These are phyloP conservation scores for Thalassia testudinum DNA, from an alignment of 116 monocot species.

Conservation along the genomic window DNA sequence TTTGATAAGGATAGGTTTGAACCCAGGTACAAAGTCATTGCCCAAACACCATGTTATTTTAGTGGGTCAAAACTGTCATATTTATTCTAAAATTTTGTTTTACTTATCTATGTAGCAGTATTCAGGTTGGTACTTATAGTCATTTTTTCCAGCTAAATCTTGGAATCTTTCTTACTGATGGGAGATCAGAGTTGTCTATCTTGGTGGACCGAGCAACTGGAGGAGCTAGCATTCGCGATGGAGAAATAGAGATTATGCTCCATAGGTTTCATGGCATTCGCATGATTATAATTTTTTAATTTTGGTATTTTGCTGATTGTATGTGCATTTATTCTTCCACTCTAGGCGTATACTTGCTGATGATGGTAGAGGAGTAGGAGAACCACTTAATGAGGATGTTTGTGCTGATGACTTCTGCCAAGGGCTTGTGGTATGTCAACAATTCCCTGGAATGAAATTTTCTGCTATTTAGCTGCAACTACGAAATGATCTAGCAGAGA, in stretches of 20 bases:
- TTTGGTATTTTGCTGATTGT: background rate
- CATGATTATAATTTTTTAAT: constrained; percentile 1
- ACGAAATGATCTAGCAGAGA: no score
- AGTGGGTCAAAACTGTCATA: no score
- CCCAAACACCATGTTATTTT: no score
- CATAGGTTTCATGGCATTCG: constrained; percentile 36
- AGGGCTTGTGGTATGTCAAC: constrained; percentile 43
- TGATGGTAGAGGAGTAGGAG: constrained; percentile 41
- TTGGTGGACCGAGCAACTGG: constrained; percentile 76
- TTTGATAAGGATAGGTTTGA: no score
- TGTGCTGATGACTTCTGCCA: constrained; percentile 36
- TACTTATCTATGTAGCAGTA: no score
- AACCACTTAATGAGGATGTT: constrained; percentile 63
- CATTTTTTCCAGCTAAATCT: constrained; percentile 40
- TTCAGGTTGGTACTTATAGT: no score
- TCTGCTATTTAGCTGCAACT: constrained; percentile 3
- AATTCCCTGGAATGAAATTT: background rate
- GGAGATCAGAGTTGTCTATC: constrained; percentile 58
- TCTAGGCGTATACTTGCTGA: constrained; percentile 37
- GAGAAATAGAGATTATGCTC: constrained; percentile 67
- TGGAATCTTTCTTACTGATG: constrained; percentile 51
- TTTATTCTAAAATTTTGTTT: no score
- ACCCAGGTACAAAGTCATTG: no score
- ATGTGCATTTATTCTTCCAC: background rate
- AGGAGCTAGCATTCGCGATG: constrained; percentile 75